phyloP scores from a whole-genome alignment of 306 rosid genomes.

The Vigna trinervia region DNA sequence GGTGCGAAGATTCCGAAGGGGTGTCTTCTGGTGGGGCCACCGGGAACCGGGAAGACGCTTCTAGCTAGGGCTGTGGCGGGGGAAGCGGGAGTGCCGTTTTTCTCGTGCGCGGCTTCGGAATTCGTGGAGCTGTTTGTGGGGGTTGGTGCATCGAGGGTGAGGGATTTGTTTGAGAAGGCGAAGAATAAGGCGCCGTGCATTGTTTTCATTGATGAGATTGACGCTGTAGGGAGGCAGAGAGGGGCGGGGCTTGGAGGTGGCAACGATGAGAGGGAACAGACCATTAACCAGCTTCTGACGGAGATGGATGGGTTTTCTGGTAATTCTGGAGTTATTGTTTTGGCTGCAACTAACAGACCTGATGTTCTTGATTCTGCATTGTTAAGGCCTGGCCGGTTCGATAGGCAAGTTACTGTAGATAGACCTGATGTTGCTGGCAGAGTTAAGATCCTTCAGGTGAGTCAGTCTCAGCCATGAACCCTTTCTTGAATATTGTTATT shows the following conservation, averaged over 20 bases:
- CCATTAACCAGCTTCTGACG: conserved; percentile 95
- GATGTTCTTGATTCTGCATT: conserved; percentile 92
- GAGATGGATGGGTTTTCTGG: conserved; percentile 99
- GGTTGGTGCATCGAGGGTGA: conserved; percentile 95
- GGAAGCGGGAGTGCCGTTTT: conserved; percentile 94
- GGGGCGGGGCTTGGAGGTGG: conserved; percentile 99
- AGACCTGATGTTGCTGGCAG: conserved; percentile 99
- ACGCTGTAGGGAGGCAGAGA: conserved; percentile 98
- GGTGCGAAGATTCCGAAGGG: conserved; percentile 99
- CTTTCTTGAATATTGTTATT: neutral
- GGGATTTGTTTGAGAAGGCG: conserved; percentile 98
- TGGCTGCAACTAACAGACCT: conserved; percentile 97
- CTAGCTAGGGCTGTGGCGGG: conserved; percentile 94
- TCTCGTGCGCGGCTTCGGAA: conserved; percentile 97
- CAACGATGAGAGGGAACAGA: conserved; percentile 98
- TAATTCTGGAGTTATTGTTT: conserved; percentile 92
- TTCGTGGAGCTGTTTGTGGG: conserved; percentile 95
- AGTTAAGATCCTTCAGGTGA: conserved; percentile 96
- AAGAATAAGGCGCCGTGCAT: conserved; percentile 98
- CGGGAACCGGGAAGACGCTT: conserved; percentile 96
- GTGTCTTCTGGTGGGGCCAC: conserved; percentile 95
- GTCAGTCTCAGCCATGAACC: neutral
- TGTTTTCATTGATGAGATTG: conserved; percentile 98
- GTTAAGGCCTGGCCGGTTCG: conserved; percentile 94
- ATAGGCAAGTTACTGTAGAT: conserved; percentile 95